These are phyloP conservation scores for Gelatoporia subvermispora DNA, from an alignment of 768 basidiomycete genomes.

Conservation along the genomic window DNA sequence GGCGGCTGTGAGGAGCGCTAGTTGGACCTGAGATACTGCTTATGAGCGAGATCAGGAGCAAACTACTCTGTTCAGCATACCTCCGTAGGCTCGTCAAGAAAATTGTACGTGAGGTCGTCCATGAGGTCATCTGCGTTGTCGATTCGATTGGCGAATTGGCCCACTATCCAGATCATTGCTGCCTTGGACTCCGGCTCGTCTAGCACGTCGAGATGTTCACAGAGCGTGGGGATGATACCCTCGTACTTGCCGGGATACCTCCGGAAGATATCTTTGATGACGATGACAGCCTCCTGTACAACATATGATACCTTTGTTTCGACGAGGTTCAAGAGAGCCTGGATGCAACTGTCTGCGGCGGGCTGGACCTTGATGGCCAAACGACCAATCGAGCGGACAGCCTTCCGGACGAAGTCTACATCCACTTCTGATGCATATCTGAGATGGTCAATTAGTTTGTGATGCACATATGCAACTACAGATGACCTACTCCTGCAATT, in stretches of 20 bases:
- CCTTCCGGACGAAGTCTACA: conserved; percentile 95
- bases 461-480: not conserved
- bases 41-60: too few species aligned
- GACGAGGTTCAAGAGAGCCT: conserved; percentile 79
- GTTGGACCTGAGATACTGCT: conserved; percentile 69
- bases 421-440: conserved; percentile 99
- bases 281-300: conserved; percentile 95
- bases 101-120: conserved; percentile 85
- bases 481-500: conserved; percentile 85
- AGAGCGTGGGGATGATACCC: conserved; percentile 89
- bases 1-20: conserved; percentile 87
- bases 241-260: conserved; percentile 96
- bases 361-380: conserved; percentile 95
- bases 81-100: conserved; percentile 92
- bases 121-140: conserved; percentile 94
- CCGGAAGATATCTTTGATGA: conserved; percentile 97
- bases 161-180: conserved; percentile 97
- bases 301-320: conserved; percentile 94
- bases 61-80: too few species aligned
- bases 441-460: not conserved
- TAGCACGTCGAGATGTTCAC: conserved; percentile 84
- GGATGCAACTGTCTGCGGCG: conserved; percentile 87
- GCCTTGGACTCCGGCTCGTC: conserved; percentile 98
- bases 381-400: conserved; percentile 94
- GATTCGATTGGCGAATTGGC: conserved; percentile 92